Evolutionary conservation across 345 rosid species (phyloP), one percentile per base, ranked within the genome.

Genomic region (Adansonia digitata): DNA sequence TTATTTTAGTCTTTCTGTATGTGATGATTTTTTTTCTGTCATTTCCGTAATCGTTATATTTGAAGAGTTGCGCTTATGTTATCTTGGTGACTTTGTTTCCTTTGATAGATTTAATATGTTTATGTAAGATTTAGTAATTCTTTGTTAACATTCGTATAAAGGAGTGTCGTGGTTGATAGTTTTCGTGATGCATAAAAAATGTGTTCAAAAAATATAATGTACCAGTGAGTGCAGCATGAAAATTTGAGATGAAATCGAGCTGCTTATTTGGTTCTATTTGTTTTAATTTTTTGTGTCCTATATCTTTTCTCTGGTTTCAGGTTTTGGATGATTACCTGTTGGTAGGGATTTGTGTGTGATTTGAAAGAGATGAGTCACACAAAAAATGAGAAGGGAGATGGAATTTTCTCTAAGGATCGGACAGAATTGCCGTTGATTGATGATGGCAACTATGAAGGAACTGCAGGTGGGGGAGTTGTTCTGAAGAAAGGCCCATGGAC

Each of bases 401-500:
- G 79, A 72, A 51, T 84, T 84, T 76, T 86, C 78, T 82, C 86
- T 68, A 84, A 77, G 72, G 88, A 89, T 79, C 88, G 81, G 76
- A 75, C 61, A 39, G 91, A 85, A 17, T 91, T 90, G 1, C 86
- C 92, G 7, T 85, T 81, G 84, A 49, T 73, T 53, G 92, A 87
- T 69, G 86, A 79, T 77, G 82, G 82, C 74, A 81, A 72, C 59
- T 75, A 64, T 45, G 82, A 79, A 80, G 90, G 83, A 24, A 34
- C 17, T 24, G 14, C 34, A 18, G 86, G 81, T 81, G 89, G 77
- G 39, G 91, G 88, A 75, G 37, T 62, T 73, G 77, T 61, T 80
- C 80, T 95, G 80, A 93, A 93, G 89, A 95, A 95, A 89, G 99
- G 99, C 53, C 99, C 99, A 24, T 95, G 99, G 99, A 91, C 99